A percentile compares a stretch with the other conserved stretches of the same genome.
phyloP scores from a whole-genome alignment of 495 filamentous ascomycete genomes.

The Penicillium samsonianum region DNA sequence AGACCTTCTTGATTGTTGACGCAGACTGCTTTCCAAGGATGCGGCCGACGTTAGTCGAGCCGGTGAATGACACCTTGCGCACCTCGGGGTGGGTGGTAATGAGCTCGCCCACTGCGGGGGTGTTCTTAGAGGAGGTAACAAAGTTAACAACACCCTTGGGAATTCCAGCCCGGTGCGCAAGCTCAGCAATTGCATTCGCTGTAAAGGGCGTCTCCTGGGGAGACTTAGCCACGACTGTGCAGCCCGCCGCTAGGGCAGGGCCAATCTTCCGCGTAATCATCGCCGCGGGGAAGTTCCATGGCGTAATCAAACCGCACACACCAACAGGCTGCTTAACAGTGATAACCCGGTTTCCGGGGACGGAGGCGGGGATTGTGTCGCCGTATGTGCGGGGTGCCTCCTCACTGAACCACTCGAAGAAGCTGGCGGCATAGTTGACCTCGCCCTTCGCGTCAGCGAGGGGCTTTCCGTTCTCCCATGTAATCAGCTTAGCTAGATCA shows the following conservation, averaged over 20 bases:
- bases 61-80: constrained; percentile 88
- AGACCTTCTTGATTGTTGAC: constrained; percentile 80
- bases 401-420: constrained; percentile 79
- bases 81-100: constrained; percentile 71
- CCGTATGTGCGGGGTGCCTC: constrained; percentile 72
- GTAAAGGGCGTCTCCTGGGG: constrained; percentile 87
- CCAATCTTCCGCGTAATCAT: constrained; percentile 92
- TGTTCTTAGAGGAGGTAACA: constrained; percentile 70
- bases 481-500: constrained; percentile 87
- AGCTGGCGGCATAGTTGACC: constrained; percentile 69
- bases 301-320: constrained; percentile 92
- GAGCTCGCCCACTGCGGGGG: constrained; percentile 68
- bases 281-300: constrained; percentile 93
- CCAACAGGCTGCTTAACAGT: constrained; percentile 87
- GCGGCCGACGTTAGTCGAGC: constrained; percentile 82
- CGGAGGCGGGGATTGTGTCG: constrained; percentile 70
- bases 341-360: constrained; percentile 71
- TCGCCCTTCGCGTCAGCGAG: constrained; percentile 69
- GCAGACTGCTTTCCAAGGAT: constrained; percentile 83
- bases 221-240: constrained; percentile 83
- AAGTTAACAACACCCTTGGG: constrained; percentile 85
- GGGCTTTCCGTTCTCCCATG: constrained; percentile 79
- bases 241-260: constrained; percentile 79
- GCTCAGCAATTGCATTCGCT: constrained; percentile 76
- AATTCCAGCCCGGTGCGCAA: constrained; percentile 80